phyloP scores from a whole-genome alignment of 1,284 basidiomycete species.

The Marasmius fiardii region DNA sequence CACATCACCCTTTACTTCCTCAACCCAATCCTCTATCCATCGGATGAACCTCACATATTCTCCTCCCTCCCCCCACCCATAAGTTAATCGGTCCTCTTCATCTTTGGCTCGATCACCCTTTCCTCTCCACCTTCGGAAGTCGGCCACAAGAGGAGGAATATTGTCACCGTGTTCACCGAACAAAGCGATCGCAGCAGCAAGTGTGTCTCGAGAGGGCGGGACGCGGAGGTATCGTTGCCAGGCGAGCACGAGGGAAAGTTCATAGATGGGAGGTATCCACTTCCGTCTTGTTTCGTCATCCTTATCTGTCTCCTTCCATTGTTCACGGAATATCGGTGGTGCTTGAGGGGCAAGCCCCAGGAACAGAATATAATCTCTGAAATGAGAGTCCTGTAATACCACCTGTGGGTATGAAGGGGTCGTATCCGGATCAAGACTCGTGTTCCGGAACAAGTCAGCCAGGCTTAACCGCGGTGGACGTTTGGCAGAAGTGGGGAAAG shows the following conservation, averaged over 20 bases:
- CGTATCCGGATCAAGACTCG: background rate
- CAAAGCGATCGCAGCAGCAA: slow-evolving; percentile 64
- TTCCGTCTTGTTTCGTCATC: too few relatives aligned
- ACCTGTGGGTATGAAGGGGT: background rate
- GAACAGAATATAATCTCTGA: background rate
- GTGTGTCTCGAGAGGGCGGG: slow-evolving; percentile 47
- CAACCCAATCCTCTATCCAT: slow-evolving; percentile 12
- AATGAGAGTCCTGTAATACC: background rate
- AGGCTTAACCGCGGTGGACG: background rate
- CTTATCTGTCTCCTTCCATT: too few relatives aligned
- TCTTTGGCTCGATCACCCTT: background rate
- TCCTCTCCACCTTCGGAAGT: slow-evolving; percentile 24
- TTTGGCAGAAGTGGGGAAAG: background rate
- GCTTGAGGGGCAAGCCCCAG: background rate
- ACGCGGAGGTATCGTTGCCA: slow-evolving; percentile 74
- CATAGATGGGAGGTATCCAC: slow-evolving; percentile 26
- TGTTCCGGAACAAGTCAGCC: background rate
- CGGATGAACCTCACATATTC: slow-evolving; percentile 6
- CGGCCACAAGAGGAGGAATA: slow-evolving; percentile 49
- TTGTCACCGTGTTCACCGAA: slow-evolving; percentile 60
- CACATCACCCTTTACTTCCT: slow-evolving; percentile 3
- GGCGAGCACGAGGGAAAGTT: slow-evolving; percentile 68
- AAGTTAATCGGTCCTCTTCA: background rate
- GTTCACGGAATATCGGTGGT: slow-evolving; percentile 20
- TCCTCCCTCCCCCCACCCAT: background rate